Base-by-base conservation (phyloP, 2,329 filamentous ascomycete genomes). In the Botrytis elliptica region DNA sequence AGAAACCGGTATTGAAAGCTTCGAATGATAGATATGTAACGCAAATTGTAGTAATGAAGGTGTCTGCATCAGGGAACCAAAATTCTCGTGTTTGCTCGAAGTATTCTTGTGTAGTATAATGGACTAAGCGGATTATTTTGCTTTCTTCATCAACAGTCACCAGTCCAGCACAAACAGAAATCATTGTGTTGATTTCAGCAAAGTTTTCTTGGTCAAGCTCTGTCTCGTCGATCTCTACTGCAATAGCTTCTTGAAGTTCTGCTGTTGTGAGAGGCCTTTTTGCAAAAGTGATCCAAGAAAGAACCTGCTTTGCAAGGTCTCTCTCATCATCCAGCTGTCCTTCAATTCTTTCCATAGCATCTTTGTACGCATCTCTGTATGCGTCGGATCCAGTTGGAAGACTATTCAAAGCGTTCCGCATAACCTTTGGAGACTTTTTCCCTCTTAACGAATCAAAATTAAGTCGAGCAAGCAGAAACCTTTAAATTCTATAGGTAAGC, bases 221-320 rank as follows among this genome's bases (percentile, higher is more conserved):
- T 0, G 67, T 0, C 7, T 76, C 55, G 0, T 75, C 79, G 0
- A 70, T 2, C 55, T 84, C 81, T 0, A 84, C 78, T 0, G 83
- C 85, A 33, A 87, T 80, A 0, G 84, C 85, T 75, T 86, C 80
- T 69, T 81, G 81, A 8, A 87, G 79, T 73, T 86, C 84, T 1
- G 38, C 0, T 0, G 73, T 77, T 1, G 75, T 81, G 0, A 87
- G 74, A 1, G 76, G 81, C 42, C 81, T 80, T 62, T 77, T 81
- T 1, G 84, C 80, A 55, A 73, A 84, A 0, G 79, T 79, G 14
- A 87, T 82, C 85, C 84, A 87, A 25, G 65, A 64, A 33, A 75
- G 68, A 40, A 72, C 69, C 40, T 70, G 63, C 33, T 70, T 4
- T 0, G 76, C 33, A 68, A 75, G 72, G 1, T 71, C 62, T 68